Conservation (phyloP, 208 protist species). For the Trichomonas vaginalis region DNA sequence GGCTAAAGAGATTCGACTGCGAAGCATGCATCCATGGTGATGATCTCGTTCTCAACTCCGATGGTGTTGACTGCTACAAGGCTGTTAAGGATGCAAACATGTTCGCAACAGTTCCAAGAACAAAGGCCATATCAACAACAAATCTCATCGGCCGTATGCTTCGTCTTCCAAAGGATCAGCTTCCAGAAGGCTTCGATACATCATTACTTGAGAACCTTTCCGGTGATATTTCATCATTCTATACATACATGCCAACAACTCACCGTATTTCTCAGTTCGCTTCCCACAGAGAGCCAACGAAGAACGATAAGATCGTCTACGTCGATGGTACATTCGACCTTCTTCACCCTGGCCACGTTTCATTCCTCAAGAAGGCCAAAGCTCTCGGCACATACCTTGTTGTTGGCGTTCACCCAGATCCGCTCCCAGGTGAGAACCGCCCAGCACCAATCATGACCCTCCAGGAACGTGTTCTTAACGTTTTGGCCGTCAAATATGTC, state of each 20-base stretch:
- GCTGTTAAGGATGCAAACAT: slow-evolving; percentile 13
- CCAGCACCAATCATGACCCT: slow-evolving; percentile 93
- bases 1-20: slow-evolving; percentile 61
- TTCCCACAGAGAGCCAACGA: slow-evolving; percentile 40
- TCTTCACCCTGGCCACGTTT: slow-evolving; percentile 49
- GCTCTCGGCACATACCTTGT: slow-evolving; percentile 73
- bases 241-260: slow-evolving; percentile 59
- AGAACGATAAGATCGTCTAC: slow-evolving; percentile 73
- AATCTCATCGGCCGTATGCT: slow-evolving; percentile 89
- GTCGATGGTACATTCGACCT: slow-evolving; percentile 86
- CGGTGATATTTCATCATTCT: neutral
- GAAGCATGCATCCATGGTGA: slow-evolving; percentile 83
- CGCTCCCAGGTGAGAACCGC: slow-evolving; percentile 52
- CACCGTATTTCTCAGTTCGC: slow-evolving; percentile 81
- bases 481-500: slow-evolving; percentile 79
- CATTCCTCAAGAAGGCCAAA: slow-evolving; percentile 62
- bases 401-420: slow-evolving; percentile 78
- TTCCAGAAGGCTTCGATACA: neutral
- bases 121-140: slow-evolving; percentile 85
- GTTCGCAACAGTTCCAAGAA: slow-evolving; percentile 70
- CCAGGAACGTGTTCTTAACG: slow-evolving; percentile 78
- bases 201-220: neutral
- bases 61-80: slow-evolving; percentile 27
- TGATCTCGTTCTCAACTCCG: slow-evolving; percentile 70
- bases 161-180: slow-evolving; percentile 60